These are phyloP conservation scores for Aureobasidium pullulans DNA, from an alignment of 2,329 filamentous ascomycete species.

Conservation along the genomic window DNA sequence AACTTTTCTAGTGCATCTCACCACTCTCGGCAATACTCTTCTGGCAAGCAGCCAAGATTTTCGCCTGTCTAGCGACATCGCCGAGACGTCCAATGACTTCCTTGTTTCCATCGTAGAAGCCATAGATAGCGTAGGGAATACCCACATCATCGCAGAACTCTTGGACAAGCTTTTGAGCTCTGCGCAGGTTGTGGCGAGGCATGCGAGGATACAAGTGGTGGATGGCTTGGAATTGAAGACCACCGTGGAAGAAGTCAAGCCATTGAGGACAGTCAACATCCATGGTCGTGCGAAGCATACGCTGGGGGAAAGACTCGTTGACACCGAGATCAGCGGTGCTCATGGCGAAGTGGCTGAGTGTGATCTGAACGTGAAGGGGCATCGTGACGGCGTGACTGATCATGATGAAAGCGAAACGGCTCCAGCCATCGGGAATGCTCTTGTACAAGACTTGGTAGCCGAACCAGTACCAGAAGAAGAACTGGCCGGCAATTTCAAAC, in stretches of 20 bases:
- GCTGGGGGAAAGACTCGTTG: constrained; percentile 79
- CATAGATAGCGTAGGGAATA: constrained; percentile 79
- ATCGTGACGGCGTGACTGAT: constrained; percentile 74
- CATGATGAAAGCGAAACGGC: constrained; percentile 59
- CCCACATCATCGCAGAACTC: constrained; percentile 76
- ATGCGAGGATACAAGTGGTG: constrained; percentile 81
- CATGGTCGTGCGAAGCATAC: constrained; percentile 90
- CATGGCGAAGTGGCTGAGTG: constrained; percentile 85
- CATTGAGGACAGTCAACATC: constrained; percentile 81
- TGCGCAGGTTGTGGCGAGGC: constrained; percentile 74
- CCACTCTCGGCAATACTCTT: constrained; percentile 32
- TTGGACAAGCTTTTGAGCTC: constrained; percentile 65
- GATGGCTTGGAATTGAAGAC: constrained; percentile 81
- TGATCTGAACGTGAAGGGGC: constrained; percentile 82
- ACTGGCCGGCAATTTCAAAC: constrained; percentile 56
- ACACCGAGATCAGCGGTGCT: constrained; percentile 79
- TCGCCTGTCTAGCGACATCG: constrained; percentile 55
- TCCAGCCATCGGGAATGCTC: constrained; percentile 50
- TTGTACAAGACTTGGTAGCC: constrained; percentile 59
- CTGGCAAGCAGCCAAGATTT: constrained; percentile 26
- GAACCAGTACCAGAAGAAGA: constrained; percentile 60
- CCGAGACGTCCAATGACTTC: constrained; percentile 68
- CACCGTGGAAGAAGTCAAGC: constrained; percentile 85
- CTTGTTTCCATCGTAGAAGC: constrained; percentile 76
- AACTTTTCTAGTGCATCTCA: constrained; percentile 17